Evolutionary conservation across 495 filamentous ascomycete species (phyloP).

Genomic region (Aspergillus coremiiformis): DNA sequence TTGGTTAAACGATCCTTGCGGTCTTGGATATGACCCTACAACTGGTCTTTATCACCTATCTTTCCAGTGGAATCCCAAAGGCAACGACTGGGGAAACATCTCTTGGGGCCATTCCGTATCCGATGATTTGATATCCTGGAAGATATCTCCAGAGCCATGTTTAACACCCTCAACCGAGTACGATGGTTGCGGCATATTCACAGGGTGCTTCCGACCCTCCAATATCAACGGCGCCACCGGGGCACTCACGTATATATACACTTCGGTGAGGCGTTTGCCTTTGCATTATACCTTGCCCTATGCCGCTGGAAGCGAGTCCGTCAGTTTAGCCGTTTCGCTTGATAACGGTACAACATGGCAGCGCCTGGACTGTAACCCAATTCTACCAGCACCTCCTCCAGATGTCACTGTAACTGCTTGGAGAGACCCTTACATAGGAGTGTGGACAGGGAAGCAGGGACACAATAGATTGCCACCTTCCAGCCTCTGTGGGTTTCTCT

Average conservation of each 20-base stretch:
- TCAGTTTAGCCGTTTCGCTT: conserved; percentile 41
- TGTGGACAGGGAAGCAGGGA: conserved; percentile 36
- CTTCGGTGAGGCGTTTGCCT: conserved; percentile 44
- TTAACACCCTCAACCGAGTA: conserved; percentile 36
- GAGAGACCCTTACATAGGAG: conserved; percentile 46
- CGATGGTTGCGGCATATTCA: conserved; percentile 46
- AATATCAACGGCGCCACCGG: conserved; percentile 36
- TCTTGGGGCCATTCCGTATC: conserved; percentile 41
- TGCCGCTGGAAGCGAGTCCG: conserved; percentile 40
- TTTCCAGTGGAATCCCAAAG: conserved; percentile 43
- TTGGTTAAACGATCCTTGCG: conserved; percentile 55
- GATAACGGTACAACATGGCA: conserved; percentile 46
- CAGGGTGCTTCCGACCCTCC: conserved; percentile 41
- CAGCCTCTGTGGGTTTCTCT: conserved; percentile 45
- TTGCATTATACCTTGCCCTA: conserved; percentile 45
- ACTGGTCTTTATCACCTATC: conserved; percentile 35
- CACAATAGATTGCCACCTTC: conserved; percentile 10
- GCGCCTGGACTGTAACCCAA: conserved; percentile 42
- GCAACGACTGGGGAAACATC: conserved; percentile 40
- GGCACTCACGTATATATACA: conserved; percentile 43
- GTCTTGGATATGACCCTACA: conserved; percentile 45
- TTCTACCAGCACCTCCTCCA: conserved; percentile 38
- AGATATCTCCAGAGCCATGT: conserved; percentile 25
- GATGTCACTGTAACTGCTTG: conserved; percentile 46
- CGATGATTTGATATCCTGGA: conserved; percentile 37